Evolutionary conservation across 805 yeast species (phyloP), one percentile per base, ranked within the genome.

Genomic region (Candida vartiovaarae): DNA sequence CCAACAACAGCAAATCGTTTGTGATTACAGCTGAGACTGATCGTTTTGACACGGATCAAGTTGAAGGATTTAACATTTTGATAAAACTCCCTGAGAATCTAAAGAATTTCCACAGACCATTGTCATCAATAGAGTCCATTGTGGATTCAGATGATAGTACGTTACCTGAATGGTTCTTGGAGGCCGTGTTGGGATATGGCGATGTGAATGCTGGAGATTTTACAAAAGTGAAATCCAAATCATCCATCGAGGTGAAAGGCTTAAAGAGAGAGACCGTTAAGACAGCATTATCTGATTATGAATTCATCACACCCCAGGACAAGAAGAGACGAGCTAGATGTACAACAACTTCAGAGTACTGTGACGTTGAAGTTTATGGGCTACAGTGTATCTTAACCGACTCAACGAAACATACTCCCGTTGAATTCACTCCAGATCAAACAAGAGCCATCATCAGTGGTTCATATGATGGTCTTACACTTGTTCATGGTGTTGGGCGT

Each of bases 401-500:
- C n/a, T 20, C 33, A 8, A 29, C 29, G 6, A n/a, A n/a, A 9
- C 8, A 25, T 11, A n/a, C 27, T 15, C 34, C 28, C 11, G n/a
- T 29, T 29, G 32, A 23, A 4, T 11, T 37, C 20, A 40, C 46
- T 4, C 6, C 38, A 6, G 26, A 39, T 3, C 47, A 48, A 27
- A 31, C 45, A n/a, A 34, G 35, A 23, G 41, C 43, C 1, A 42
- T 66, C 7, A 38, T 59, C 10, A 38, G 55, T 8, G 60, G 62
- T 9, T 37, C 34, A 0, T 40, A 36, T 8, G 65, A 72, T 3
- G 77, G 78, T 2, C 52, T 78, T 2, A 57, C 62, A 0, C 59
- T 75, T 15, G 62, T 78, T 6, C 70, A 66, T 40, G 81, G 80
- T 0, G 74, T 77, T 2, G 75, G 80, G 1, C 80, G 80, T 2